phyloP scores from a whole-genome alignment of 371 early-diverging fungal species.

The Coelomomyces lativittatus region DNA sequence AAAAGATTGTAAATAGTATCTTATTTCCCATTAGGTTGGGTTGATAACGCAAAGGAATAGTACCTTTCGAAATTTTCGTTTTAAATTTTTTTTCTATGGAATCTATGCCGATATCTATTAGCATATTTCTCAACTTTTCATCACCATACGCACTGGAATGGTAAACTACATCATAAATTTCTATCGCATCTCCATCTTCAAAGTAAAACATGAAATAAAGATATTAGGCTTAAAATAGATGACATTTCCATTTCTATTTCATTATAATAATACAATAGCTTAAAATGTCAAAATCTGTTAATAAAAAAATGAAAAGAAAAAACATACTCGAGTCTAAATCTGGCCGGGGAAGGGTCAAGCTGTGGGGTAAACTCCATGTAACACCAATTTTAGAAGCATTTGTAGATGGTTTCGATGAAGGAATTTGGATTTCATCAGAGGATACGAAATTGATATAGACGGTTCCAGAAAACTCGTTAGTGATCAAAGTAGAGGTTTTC shows the following conservation, averaged over 20 bases:
- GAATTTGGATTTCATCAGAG: constrained; percentile 10
- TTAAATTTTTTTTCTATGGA: constrained; percentile 17
- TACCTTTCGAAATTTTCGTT: constrained; percentile 12
- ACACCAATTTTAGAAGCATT: constrained; percentile 6
- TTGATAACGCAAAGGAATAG: neutral
- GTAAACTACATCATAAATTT: constrained; percentile 27
- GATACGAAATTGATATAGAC: constrained; percentile 26
- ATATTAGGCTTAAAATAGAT: too few relatives aligned
- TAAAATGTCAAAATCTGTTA: too few relatives aligned
- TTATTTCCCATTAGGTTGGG: too few relatives aligned
- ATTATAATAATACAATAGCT: too few relatives aligned
- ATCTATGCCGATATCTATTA: constrained; percentile 16
- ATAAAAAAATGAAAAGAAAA: too few relatives aligned
- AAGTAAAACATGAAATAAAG: too few relatives aligned
- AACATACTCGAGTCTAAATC: constrained; percentile 13
- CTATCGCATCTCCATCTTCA: too few relatives aligned
- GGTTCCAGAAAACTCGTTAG: constrained; percentile 6
- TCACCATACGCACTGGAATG: constrained; percentile 14
- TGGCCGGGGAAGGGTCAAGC: constrained; percentile 11
- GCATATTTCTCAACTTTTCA: constrained; percentile 8
- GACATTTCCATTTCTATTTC: too few relatives aligned
- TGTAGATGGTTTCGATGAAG: constrained; percentile 3
- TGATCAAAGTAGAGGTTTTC: neutral
- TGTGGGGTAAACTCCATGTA: constrained; percentile 24
- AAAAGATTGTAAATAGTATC: too few relatives aligned